These are phyloP conservation scores for Rhododendron ferrugineum DNA, from an alignment of 148 eudicot genomes.

Conservation along the genomic window DNA sequence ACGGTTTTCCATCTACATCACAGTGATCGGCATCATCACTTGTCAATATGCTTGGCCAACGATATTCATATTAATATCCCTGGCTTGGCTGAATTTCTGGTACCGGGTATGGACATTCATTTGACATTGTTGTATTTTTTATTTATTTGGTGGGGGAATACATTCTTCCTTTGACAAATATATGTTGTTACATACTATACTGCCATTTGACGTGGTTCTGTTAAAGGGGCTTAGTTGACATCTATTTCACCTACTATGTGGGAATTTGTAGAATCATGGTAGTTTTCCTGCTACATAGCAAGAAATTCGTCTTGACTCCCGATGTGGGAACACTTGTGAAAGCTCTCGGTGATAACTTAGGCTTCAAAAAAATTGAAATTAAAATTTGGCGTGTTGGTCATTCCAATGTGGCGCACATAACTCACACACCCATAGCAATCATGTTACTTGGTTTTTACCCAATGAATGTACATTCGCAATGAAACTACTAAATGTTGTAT, in stretches of 20 bases:
- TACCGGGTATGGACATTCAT: conserved; percentile 50
- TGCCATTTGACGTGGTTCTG: not conserved
- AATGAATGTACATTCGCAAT: not conserved
- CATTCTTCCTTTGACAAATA: not conserved
- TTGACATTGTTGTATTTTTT: not conserved
- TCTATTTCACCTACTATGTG: not conserved
- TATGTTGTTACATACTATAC: not conserved
- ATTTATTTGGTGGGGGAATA: not conserved
- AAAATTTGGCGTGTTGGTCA: not conserved
- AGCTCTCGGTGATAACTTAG: not conserved
- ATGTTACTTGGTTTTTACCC: not conserved
- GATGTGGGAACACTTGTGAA: not conserved
- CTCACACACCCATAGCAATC: not conserved
- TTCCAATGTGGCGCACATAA: not conserved
- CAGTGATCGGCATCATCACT: conserved; percentile 65
- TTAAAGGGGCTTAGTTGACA: not conserved
- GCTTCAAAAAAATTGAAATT: not conserved
- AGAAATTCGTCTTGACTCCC: not conserved
- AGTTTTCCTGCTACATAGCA: not conserved
- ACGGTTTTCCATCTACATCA: conserved; percentile 50
- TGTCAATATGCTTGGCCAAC: conserved; percentile 98
- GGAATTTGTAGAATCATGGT: not conserved
- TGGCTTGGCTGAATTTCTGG: conserved; percentile 81
- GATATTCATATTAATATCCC: conserved; percentile 62
- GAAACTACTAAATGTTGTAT: too few relatives aligned